These are phyloP conservation scores for Pleurozium schreberi DNA, from an alignment of 225 moss, liverwort and hornwort species.

Conservation along the genomic window DNA sequence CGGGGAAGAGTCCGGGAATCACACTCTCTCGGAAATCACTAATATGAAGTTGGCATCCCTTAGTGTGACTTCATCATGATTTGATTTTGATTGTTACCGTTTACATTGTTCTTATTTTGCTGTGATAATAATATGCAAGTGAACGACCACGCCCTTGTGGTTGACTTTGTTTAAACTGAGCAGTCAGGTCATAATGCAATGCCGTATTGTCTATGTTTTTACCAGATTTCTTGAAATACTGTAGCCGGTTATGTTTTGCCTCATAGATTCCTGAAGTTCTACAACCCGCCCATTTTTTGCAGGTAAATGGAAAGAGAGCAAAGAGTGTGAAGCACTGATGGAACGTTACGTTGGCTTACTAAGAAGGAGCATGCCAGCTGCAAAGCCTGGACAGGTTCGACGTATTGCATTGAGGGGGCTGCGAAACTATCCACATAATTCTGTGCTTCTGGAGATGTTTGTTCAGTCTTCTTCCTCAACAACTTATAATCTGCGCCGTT, in stretches of 20 bases:
- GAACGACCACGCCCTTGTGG: background rate
- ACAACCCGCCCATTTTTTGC: background rate
- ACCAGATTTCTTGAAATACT: background rate
- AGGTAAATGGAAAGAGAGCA: conserved; percentile 67
- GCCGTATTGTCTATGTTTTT: background rate
- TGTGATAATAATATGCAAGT: background rate
- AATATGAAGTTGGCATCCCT: background rate
- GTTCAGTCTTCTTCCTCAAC: conserved; percentile 29
- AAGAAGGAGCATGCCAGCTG: conserved; percentile 20
- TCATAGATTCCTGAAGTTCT: background rate
- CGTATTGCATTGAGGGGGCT: conserved; percentile 43
- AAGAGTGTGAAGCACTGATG: conserved; percentile 65
- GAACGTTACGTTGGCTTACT: conserved; percentile 68
- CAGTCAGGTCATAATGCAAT: background rate
- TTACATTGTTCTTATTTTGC: background rate
- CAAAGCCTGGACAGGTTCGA: conserved; percentile 60
- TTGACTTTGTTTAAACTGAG: background rate
- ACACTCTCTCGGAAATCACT: background rate
- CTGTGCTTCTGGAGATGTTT: conserved; percentile 40
- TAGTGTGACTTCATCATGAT: background rate
- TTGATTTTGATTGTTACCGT: background rate
- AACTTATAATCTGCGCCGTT: conserved; percentile 58
- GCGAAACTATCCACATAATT: conserved; percentile 62
- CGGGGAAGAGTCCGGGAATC: background rate
- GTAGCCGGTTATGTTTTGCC: background rate